These are phyloP conservation scores for Nicotiana tomentosiformis DNA, from an alignment of 257 asterid genomes.

Conservation along the genomic window DNA sequence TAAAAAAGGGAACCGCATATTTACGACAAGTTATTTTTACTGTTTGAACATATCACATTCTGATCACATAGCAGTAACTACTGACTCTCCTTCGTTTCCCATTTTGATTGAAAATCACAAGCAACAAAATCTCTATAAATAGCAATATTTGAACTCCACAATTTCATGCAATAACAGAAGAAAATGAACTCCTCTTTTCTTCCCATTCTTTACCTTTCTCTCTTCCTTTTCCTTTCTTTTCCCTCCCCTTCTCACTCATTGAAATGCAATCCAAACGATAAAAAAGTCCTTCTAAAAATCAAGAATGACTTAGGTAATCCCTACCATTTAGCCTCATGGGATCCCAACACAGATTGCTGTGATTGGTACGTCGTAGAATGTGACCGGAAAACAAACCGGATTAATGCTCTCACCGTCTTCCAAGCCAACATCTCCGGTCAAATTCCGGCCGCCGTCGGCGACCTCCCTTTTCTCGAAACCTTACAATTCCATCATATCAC, in stretches of 20 bases:
- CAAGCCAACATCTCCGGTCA: conserved; percentile 35
- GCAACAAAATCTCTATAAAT: background rate
- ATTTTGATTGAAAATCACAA: too few species aligned
- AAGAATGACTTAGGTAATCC: conserved; percentile 46
- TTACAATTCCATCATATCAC: conserved; percentile 25
- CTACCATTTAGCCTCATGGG: conserved; percentile 44
- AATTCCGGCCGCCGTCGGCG: conserved; percentile 44
- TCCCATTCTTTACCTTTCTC: background rate
- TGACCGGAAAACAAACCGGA: conserved; percentile 40
- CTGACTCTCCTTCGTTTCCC: too few species aligned
- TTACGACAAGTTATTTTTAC: too few species aligned
- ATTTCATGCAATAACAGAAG: background rate
- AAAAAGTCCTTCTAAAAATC: conserved; percentile 45
- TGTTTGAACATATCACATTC: too few species aligned
- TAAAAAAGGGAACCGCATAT: too few species aligned
- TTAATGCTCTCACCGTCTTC: conserved; percentile 22
- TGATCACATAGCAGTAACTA: too few species aligned
- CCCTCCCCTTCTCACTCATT: conserved; percentile 3
- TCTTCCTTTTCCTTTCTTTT: conserved; percentile 13
- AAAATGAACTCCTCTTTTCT: background rate
- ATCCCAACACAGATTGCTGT: conserved; percentile 52
- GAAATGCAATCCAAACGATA: conserved; percentile 56
- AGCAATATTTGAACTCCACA: background rate
- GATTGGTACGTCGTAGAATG: conserved; percentile 37
- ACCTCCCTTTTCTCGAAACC: conserved; percentile 29